Percentiles rank a stretch among this genome's conserved stretches.
phyloP scores from a whole-genome alignment of 768 basidiomycete species.

The Pleurotus giganteus region DNA sequence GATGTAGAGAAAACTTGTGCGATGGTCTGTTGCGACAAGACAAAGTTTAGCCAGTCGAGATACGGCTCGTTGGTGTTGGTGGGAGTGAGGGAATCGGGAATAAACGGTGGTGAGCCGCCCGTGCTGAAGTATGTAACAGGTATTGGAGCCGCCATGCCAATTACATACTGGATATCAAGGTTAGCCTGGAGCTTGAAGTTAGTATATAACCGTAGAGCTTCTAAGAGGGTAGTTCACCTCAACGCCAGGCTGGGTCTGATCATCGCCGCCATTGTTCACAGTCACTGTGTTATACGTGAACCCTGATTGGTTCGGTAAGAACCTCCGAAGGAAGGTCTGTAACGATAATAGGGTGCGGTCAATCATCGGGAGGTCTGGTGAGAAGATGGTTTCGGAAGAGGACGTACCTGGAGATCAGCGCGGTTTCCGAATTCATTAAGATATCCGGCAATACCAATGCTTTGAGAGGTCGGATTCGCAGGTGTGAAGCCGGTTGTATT shows the following conservation, averaged over 20 bases:
- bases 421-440: conserved; percentile 39
- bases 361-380: not conserved
- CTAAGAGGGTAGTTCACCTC: conserved; percentile 12
- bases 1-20: conserved; percentile 51
- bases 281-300: conserved; percentile 26
- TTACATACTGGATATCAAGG: conserved; percentile 49
- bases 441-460: conserved; percentile 40
- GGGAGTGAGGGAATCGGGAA: conserved; percentile 30
- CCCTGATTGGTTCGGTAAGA: conserved; percentile 29
- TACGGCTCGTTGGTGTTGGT: conserved; percentile 43
- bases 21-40: conserved; percentile 32
- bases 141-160: conserved; percentile 40
- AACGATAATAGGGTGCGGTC: not conserved
- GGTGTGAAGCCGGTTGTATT: conserved; percentile 31
- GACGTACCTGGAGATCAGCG: conserved; percentile 35
- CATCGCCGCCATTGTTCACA: conserved; percentile 37
- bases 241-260: conserved; percentile 34
- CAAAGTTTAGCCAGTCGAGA: conserved; percentile 42
- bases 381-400: conserved; percentile 14
- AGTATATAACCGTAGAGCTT: not conserved
- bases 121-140: conserved; percentile 44
- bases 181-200: conserved; percentile 28
- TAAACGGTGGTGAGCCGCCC: conserved; percentile 46
- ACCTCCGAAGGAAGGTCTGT: conserved; percentile 34
- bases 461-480: conserved; percentile 27